A percentile compares a stretch with the other conserved stretches of the same genome.
Evolutionary conservation across 2,329 filamentous ascomycete genomes (phyloP).

Genomic region (Ceratocystis alfenasii): DNA sequence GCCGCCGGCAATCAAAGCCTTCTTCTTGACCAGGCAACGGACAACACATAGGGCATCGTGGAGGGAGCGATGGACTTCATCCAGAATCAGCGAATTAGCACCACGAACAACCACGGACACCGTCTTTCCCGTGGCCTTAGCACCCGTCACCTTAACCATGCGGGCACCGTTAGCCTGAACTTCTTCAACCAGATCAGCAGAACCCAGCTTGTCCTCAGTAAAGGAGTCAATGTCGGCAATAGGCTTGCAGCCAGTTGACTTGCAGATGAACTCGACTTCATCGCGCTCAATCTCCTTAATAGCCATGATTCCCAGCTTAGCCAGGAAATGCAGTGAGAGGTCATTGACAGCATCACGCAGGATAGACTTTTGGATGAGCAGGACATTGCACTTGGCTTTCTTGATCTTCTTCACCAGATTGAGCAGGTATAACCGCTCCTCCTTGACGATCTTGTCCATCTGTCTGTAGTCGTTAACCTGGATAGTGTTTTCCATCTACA

Average conservation of each 20-base stretch:
- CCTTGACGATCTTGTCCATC: constrained; percentile 99
- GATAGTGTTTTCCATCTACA: constrained; percentile 96
- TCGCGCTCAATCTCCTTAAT: constrained; percentile 98
- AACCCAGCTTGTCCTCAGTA: constrained; percentile 93
- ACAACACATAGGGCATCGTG: constrained; percentile 98
- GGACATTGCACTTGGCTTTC: constrained; percentile 98
- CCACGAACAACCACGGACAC: constrained; percentile 90
- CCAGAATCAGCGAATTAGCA: constrained; percentile 85
- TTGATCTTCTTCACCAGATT: constrained; percentile 99
- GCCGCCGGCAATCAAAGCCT: constrained; percentile 93
- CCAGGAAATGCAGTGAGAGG: constrained; percentile 89
- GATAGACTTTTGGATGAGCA: constrained; percentile 97
- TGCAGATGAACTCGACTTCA: constrained; percentile 98
- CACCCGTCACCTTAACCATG: constrained; percentile 89
- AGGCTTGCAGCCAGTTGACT: constrained; percentile 96
- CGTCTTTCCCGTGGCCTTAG: constrained; percentile 73
- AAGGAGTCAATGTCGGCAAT: constrained; percentile 98
- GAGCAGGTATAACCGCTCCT: constrained; percentile 92
- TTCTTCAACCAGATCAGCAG: constrained; percentile 88
- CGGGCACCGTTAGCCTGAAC: constrained; percentile 74
- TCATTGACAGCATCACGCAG: constrained; percentile 96
- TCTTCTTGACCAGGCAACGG: constrained; percentile 96
- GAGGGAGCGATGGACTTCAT: constrained; percentile 91
- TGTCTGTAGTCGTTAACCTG: constrained; percentile 98
- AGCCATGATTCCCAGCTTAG: constrained; percentile 88